These are phyloP conservation scores for Scheffersomyces insectosa DNA, from an alignment of 1,139 yeast species.

Conservation along the genomic window DNA sequence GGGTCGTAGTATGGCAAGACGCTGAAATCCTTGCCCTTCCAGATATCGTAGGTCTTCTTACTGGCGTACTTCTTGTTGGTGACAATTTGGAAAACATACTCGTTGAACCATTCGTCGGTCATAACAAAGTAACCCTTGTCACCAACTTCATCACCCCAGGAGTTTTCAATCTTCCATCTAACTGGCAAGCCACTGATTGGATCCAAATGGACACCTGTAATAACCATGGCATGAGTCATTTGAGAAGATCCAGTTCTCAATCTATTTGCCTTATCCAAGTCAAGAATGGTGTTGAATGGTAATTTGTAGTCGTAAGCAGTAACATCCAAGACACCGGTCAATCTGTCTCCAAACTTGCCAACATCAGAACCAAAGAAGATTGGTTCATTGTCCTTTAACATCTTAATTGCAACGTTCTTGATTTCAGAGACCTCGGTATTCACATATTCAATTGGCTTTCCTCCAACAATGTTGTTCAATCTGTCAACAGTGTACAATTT, in stretches of 20 bases:
- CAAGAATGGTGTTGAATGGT: constrained; percentile 57
- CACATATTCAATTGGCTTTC: constrained; percentile 66
- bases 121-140: constrained; percentile 73
- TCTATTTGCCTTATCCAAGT: constrained; percentile 54
- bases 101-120: constrained; percentile 83
- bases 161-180: constrained; percentile 82
- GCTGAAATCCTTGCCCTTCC: constrained; percentile 52
- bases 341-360: constrained; percentile 64
- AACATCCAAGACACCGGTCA: constrained; percentile 68
- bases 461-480: constrained; percentile 69
- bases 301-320: constrained; percentile 66
- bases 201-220: constrained; percentile 67
- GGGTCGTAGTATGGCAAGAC: constrained; percentile 82
- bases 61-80: constrained; percentile 55
- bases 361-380: constrained; percentile 87
- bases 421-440: constrained; percentile 62
- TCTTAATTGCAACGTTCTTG: constrained; percentile 60
- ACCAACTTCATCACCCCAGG: constrained; percentile 82
- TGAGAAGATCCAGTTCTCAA: constrained; percentile 54
- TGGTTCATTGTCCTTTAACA: constrained; percentile 71
- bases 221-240: constrained; percentile 89
- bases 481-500: constrained; percentile 68
- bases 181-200: constrained; percentile 47
- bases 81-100: constrained; percentile 82
- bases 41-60: constrained; percentile 44